Base-by-base conservation (phyloP, 768 basidiomycete species). In the Termitomyces bulborhizus region DNA sequence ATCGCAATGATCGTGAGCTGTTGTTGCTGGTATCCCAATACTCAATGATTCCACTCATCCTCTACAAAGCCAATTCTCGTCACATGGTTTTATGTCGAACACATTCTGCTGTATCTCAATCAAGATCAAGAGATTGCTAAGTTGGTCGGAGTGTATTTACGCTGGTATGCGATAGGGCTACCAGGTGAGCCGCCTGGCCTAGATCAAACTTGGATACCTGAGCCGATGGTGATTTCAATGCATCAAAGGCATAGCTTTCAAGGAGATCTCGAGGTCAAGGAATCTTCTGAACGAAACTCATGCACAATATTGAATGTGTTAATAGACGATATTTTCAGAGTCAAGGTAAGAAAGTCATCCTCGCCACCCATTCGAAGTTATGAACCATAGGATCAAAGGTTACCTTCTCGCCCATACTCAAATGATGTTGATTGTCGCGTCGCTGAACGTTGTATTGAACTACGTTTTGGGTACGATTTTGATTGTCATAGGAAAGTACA, bases 391-490 rank as follows among this genome's bases (percentile, higher is more conserved):
- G 62, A 29, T 9, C 3, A 15, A 48, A 48, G 47, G 47, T 6
- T 13, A 36, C 21, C 50, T 59, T 34, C 32, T 54, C 36, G 27
- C 51, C 0, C 58, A 56, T 29, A 56, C 51, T n/a, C 37, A 51
- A 3, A 54, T 59, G 4, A 49, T 48, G n/a, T 4, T 56, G 2
- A 34, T 90, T 15, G 82, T 94, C 13, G 90, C 93, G 0, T 95
- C 93, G 0, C 70, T 92, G 60, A 98, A 98, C 61, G 82, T 82
- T 1, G 54, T 90, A 6, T 73, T 96, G 11, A 95, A 93, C 67
- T 96, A 83, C 66, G 56, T 90, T 2, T 81, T 98, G 13, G 92
- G 88, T 89, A 24, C 0, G 34, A 21, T 15, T 13, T 8, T 34
- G 8, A 21, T 21, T 16, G 16, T 46, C 26, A 8, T 46, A 40